These are phyloP conservation scores for Piromyces finnis DNA, from an alignment of 192 early-diverging fungal genomes.

Conservation along the genomic window DNA sequence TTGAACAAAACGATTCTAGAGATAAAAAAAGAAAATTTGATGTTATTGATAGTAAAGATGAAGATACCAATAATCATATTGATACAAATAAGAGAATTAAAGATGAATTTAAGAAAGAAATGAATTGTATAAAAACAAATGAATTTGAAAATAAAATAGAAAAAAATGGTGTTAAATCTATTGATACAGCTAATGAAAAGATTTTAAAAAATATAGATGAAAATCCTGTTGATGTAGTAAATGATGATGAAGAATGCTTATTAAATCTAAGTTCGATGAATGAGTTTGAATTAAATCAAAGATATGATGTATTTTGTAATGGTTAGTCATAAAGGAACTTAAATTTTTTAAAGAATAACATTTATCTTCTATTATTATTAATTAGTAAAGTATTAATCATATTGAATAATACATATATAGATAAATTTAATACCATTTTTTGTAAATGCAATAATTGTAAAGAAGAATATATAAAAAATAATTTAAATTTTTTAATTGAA, in stretches of 20 bases:
- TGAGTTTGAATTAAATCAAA: not conserved
- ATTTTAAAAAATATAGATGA: not conserved
- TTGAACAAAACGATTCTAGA: not conserved
- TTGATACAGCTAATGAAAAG: not conserved
- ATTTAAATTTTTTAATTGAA: not conserved
- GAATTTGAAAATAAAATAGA: not conserved
- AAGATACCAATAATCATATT: not conserved
- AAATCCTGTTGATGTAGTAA: not conserved
- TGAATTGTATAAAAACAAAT: not conserved
- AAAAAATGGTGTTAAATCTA: not conserved
- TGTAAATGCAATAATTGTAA: not conserved
- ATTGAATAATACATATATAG: not conserved
- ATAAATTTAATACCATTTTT: not conserved
- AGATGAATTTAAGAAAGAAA: not conserved
- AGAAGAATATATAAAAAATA: not conserved
- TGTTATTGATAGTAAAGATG: not conserved
- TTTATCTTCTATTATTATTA: not conserved
- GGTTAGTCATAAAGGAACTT: not conserved
- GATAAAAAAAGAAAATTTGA: not conserved
- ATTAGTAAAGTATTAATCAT: not conserved
- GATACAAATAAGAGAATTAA: not conserved
- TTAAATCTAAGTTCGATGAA: not conserved
- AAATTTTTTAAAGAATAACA: no score
- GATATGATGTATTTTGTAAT: not conserved
- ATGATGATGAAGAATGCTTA: not conserved